Percentiles rank a stretch among this genome's conserved stretches.
These are phyloP conservation scores for Rosellinia necatrix DNA, from an alignment of 2,329 filamentous ascomycete species.

Conservation along the genomic window DNA sequence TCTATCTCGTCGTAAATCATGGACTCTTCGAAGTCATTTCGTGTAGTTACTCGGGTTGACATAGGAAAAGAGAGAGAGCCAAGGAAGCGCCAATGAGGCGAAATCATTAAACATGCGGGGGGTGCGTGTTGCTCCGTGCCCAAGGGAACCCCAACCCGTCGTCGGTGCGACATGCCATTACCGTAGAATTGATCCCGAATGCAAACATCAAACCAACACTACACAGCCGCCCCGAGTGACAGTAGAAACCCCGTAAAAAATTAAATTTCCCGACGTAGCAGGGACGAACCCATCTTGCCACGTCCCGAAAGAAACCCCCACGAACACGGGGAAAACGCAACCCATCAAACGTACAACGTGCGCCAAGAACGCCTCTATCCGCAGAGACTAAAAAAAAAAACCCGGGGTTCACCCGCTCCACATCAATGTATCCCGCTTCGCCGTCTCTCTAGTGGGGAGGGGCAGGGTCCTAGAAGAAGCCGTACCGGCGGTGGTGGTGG, in stretches of 20 bases:
- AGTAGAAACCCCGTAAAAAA: not conserved
- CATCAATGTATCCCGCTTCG: too few species aligned
- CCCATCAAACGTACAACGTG: not conserved
- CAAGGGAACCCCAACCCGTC: not conserved
- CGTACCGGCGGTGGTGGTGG: conserved; percentile 24
- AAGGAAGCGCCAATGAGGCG: not conserved
- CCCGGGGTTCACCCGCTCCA: too few species aligned
- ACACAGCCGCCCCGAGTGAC: conserved; percentile 2
- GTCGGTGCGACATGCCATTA: conserved; percentile 1
- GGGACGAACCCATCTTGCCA: too few species aligned
- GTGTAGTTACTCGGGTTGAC: not conserved
- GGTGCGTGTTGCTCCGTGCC: too few species aligned
- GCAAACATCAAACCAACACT: not conserved
- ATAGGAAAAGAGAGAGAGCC: not conserved
- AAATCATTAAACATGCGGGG: conserved; percentile 20
- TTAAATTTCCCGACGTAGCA: too few species aligned
- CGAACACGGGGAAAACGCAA: conserved; percentile 11
- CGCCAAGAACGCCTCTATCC: too few species aligned
- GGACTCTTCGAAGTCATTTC: conserved; percentile 1
- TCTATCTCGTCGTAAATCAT: not conserved
- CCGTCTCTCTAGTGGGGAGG: too few species aligned
- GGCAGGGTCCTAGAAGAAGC: conserved; percentile 20
- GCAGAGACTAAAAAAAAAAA: too few species aligned
- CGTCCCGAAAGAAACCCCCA: too few species aligned
- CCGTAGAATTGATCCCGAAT: not conserved